Conservation (phyloP, 805 yeast genomes). For the Pichia californica region DNA sequence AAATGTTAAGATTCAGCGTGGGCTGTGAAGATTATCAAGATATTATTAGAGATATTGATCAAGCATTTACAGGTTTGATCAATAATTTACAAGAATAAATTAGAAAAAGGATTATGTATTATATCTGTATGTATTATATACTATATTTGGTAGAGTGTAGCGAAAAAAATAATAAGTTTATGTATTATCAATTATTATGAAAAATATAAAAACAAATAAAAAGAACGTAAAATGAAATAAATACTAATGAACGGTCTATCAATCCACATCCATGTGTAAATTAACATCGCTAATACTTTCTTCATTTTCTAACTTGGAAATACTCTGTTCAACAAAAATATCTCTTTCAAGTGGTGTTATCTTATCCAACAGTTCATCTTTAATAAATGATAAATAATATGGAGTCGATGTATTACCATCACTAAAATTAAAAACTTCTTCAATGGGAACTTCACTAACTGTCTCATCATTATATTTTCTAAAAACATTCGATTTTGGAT, state of each 20-base stretch:
- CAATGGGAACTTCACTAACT: conserved; percentile 72
- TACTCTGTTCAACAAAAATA: conserved; percentile 12
- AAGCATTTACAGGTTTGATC: conserved; percentile 29
- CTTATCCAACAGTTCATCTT: conserved; percentile 48
- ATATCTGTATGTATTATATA: not conserved
- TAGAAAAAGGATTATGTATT: not conserved
- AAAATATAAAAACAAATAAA: not conserved
- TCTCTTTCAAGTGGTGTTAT: conserved; percentile 63
- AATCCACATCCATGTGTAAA: conserved; percentile 3
- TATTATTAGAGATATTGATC: conserved; percentile 40
- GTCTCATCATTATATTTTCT: conserved; percentile 91
- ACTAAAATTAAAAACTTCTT: conserved; percentile 60
- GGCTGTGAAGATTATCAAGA: conserved; percentile 50
- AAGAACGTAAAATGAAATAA: no score
- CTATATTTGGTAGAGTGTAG: no score
- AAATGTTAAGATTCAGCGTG: conserved; percentile 41
- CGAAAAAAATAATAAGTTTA: no score
- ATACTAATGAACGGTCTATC: no score
- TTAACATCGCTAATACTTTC: not conserved
- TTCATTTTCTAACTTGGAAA: not conserved
- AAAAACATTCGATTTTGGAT: conserved; percentile 59
- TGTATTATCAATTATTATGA: not conserved
- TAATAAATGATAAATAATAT: conserved; percentile 80
- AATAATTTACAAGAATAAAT: not conserved
- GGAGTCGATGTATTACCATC: conserved; percentile 87